Conservation (phyloP, 345 rosid species). For the Trapa incisa region DNA sequence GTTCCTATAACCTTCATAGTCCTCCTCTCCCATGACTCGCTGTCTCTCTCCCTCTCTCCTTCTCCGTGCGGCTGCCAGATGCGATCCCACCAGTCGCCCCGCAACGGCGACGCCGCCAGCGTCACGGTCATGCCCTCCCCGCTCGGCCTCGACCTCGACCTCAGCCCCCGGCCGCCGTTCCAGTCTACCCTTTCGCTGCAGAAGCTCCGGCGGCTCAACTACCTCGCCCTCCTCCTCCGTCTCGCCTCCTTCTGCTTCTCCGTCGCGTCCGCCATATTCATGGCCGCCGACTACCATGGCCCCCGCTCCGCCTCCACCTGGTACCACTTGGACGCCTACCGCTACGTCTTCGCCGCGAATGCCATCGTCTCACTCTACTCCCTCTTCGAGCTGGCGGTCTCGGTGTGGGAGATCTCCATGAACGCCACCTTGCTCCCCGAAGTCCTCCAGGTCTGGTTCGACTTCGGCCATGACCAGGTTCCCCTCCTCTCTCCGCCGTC, state of each 20-base stretch:
- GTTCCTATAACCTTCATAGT: background rate
- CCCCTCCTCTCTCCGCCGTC: no score
- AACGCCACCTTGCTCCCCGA: constrained; percentile 73
- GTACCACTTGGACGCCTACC: constrained; percentile 60
- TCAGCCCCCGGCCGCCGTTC: constrained; percentile 27
- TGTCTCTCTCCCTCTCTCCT: background rate
- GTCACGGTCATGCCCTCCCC: constrained; percentile 11
- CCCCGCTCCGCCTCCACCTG: constrained; percentile 43
- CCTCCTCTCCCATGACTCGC: constrained; percentile 13
- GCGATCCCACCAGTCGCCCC: constrained; percentile 51
- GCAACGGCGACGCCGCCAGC: constrained; percentile 39
- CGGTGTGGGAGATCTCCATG: constrained; percentile 80
- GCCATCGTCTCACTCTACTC: constrained; percentile 83
- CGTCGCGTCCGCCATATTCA: constrained; percentile 73
- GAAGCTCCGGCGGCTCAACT: constrained; percentile 76
- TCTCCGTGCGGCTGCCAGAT: constrained; percentile 19
- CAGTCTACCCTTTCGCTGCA: constrained; percentile 67
- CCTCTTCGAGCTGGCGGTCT: constrained; percentile 53
- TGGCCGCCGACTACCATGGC: constrained; percentile 62
- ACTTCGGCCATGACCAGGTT: constrained; percentile 98
- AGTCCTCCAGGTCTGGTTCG: constrained; percentile 89
- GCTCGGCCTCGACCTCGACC: constrained; percentile 3
- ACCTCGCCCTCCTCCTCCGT: constrained; percentile 56
- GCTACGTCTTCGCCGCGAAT: constrained; percentile 68
- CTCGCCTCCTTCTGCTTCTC: constrained; percentile 69